Base-by-base conservation (phyloP, 2,329 filamentous ascomycete genomes). In the Davidsoniella virescens region DNA sequence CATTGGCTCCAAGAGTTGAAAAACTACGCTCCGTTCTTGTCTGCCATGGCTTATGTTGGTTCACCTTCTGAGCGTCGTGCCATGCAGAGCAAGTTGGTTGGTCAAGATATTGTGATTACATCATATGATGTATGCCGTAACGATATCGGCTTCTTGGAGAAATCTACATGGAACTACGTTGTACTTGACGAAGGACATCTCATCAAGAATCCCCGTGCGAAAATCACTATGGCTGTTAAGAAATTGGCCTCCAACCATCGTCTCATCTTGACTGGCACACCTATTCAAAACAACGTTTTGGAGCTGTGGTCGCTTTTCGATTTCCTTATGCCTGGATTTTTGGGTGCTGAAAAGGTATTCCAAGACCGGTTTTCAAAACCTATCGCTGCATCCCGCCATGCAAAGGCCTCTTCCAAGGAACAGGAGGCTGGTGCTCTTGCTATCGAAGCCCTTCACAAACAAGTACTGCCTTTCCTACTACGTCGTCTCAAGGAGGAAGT, bases 1-100 rank as follows among this genome's bases (percentile, higher is more conserved):
- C 92, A 98, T 65, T 98, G 92, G 92, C 88, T 95, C 64, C 92
- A 98, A 62, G 92, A 98, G 63, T 88, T 98, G 59, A 87, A 85
- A 61, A 82, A 87, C 45, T 98, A 95, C 59, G 90, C 93, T 1
- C 92, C 92, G 0, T 98, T 98, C 74, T 72, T 98, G 41, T 82
- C 76, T 26, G 87, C 87, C 37, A 81, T 87, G 4, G 84, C 90
- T 2, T 98, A 96, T 59, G 88, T 96, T 51, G 92, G 92, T 0
- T 82, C 87, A 2, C 88, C 92, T 0, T 70, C 74, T 0, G 87
- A 96, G 63, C 81, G 92, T 56, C 76, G 78, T 55, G 76, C 77
- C 37, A 72, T 90, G 57, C 78, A 82, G 56, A 70, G 75, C 50
- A 71, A 75, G 54, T 76, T 98, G 40, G 75, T 76, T 17, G 75